These are phyloP conservation scores for Starmerella apicola DNA, from an alignment of 805 yeast genomes.

Conservation along the genomic window DNA sequence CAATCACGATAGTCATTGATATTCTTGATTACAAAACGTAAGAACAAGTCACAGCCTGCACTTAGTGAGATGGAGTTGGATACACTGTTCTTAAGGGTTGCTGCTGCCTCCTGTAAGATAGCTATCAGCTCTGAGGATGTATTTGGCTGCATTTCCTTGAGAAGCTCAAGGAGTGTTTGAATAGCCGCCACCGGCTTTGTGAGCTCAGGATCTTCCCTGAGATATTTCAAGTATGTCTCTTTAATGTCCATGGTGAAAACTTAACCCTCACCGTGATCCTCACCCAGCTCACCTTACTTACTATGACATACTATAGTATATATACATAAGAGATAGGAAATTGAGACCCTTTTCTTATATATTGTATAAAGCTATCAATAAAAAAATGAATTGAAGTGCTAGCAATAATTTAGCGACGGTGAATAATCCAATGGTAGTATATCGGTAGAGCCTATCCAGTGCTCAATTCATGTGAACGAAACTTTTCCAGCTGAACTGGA, in stretches of 20 bases:
- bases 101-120: slow-evolving; percentile 63
- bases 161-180: slow-evolving; percentile 77
- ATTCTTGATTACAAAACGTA: slow-evolving; percentile 83
- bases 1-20: slow-evolving; percentile 78
- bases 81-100: slow-evolving; percentile 60
- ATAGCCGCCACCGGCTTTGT: slow-evolving; percentile 99
- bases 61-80: slow-evolving; percentile 84
- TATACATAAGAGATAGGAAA: too few species aligned
- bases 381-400: too few species aligned
- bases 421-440: too few species aligned
- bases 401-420: too few species aligned
- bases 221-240: slow-evolving; percentile 61
- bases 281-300: too few species aligned
- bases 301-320: too few species aligned
- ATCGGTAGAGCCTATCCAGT: too few species aligned
- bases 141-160: slow-evolving; percentile 72
- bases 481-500: too few species aligned
- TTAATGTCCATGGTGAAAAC: slow-evolving; percentile 56
- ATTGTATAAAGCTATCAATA: too few species aligned
- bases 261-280: not conserved
- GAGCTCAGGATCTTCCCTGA: slow-evolving; percentile 86
- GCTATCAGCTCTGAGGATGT: slow-evolving; percentile 89
- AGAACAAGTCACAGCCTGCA: slow-evolving; percentile 96
- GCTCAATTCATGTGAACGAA: too few species aligned
- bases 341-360: too few species aligned